Percentiles rank a stretch among this genome's conserved stretches.
Conservation (phyloP, 1,139 yeast species). For the Candida pseudoviswanathii region DNA sequence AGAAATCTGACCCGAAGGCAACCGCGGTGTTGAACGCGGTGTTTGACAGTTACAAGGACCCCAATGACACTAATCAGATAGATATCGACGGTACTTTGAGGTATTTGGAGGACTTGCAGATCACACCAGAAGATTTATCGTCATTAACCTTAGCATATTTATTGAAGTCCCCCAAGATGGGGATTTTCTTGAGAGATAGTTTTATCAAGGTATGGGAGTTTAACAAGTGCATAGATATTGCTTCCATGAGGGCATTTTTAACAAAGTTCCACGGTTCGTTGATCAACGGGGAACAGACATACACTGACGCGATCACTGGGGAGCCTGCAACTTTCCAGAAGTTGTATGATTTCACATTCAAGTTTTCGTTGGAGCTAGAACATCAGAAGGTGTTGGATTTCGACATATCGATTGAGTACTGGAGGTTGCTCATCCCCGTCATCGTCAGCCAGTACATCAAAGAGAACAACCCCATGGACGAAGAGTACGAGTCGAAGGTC, state of each 20-base stretch:
- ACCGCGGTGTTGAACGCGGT: slow-evolving; percentile 24
- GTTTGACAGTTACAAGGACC: slow-evolving; percentile 36
- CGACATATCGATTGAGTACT: slow-evolving; percentile 74
- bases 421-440: slow-evolving; percentile 63
- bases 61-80: slow-evolving; percentile 29
- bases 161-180: slow-evolving; percentile 66
- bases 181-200: slow-evolving; percentile 50
- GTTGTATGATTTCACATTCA: slow-evolving; percentile 73
- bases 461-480: slow-evolving; percentile 7
- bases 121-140: slow-evolving; percentile 71
- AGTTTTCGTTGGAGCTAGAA: slow-evolving; percentile 62
- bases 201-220: slow-evolving; percentile 62
- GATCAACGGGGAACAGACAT: slow-evolving; percentile 21
- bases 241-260: slow-evolving; percentile 53
- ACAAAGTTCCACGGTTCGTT: slow-evolving; percentile 34
- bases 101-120: slow-evolving; percentile 65
- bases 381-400: slow-evolving; percentile 55
- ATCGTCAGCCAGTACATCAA: slow-evolving; percentile 20
- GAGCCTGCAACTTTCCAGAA: slow-evolving; percentile 44
- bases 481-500: slow-evolving; percentile 13
- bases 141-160: slow-evolving; percentile 73
- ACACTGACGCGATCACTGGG: slow-evolving; percentile 9
- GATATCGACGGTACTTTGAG: slow-evolving; percentile 78
- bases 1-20: slow-evolving; percentile 5
- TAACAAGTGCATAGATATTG: slow-evolving; percentile 36